Conservation (phyloP, 2,329 filamentous ascomycete species). For the Xylariaceae sp. region DNA sequence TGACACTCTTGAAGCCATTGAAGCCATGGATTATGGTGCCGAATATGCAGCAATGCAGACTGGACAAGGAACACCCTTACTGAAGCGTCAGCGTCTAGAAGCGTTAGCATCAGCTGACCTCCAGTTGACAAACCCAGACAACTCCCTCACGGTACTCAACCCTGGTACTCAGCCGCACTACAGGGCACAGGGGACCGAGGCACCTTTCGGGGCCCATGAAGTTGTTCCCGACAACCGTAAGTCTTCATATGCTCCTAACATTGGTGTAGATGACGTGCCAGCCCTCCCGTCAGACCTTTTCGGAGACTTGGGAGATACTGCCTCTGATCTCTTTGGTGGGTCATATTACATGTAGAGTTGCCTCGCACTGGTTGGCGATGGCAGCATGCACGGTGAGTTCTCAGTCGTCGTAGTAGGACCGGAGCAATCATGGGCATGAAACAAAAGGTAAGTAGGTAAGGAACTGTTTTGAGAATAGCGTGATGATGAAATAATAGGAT, state of each 20-base stretch:
- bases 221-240: not conserved
- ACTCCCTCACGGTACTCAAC: too few relatives aligned
- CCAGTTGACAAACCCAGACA: not conserved
- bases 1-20: not conserved
- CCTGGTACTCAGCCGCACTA: not conserved
- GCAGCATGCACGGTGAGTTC: not conserved
- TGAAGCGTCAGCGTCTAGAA: conserved; percentile 6
- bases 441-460: too few relatives aligned
- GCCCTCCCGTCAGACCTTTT: not conserved
- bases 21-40: not conserved
- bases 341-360: not conserved
- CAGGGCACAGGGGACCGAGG: not conserved
- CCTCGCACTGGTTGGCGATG: not conserved
- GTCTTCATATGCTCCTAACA: not conserved
- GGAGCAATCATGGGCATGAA: too few relatives aligned
- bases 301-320: not conserved
- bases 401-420: too few relatives aligned
- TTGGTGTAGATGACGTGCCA: not conserved
- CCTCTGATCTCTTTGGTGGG: not conserved
- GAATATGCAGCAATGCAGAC: not conserved
- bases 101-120: not conserved
- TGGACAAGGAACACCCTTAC: not conserved
- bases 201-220: not conserved
- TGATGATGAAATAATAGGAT: too few relatives aligned
- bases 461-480: too few relatives aligned